Conservation (phyloP, 768 basidiomycete genomes). For the Melanogaster broomeanus region DNA sequence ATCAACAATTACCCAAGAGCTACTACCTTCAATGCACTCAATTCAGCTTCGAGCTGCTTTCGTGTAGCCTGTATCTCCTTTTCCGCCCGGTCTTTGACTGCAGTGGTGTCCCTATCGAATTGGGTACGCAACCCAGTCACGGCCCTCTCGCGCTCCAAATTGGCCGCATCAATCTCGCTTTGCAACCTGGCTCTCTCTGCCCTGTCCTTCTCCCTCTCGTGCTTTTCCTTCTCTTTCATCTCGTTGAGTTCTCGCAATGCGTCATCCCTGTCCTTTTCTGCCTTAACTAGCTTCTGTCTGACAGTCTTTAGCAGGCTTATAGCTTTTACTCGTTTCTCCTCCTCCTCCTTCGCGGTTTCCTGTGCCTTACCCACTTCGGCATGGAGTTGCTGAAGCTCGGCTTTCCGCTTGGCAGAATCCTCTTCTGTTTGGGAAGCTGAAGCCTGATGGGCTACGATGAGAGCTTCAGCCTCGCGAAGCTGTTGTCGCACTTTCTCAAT, state of each 20-base stretch:
- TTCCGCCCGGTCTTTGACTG: conserved; percentile 66
- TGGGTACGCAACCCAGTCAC: conserved; percentile 60
- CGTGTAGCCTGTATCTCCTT: conserved; percentile 66
- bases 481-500: conserved; percentile 72
- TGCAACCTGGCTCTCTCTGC: conserved; percentile 54
- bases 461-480: conserved; percentile 67
- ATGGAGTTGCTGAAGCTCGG: conserved; percentile 59
- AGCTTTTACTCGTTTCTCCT: conserved; percentile 95
- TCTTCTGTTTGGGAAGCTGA: conserved; percentile 51
- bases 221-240: conserved; percentile 54
- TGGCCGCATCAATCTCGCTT: conserved; percentile 62
- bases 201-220: conserved; percentile 45
- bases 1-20: conserved; percentile 6
- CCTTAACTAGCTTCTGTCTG: conserved; percentile 94
- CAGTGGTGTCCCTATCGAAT: conserved; percentile 70
- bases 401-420: conserved; percentile 48
- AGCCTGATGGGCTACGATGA: conserved; percentile 58
- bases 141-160: conserved; percentile 64
- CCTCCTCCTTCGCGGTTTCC: conserved; percentile 81
- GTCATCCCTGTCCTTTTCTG: conserved; percentile 93
- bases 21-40: conserved; percentile 69
- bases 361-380: conserved; percentile 64
- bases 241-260: conserved; percentile 55
- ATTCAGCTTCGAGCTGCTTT: conserved; percentile 78
- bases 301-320: conserved; percentile 92